Base-by-base conservation (phyloP, 805 yeast species). In the Starmerella floris region DNA sequence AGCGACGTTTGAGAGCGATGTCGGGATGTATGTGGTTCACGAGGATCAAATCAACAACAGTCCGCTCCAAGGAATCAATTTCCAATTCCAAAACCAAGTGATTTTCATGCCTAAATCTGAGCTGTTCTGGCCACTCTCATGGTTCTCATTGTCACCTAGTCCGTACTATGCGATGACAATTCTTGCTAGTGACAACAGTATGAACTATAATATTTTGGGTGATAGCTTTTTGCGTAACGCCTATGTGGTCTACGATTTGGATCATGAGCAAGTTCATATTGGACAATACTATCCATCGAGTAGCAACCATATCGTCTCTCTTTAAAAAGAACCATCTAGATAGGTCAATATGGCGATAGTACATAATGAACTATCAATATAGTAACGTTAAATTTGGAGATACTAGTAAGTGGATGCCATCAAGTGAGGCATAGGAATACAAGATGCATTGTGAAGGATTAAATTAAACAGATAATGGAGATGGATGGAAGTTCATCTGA, bases 201-300 rank as follows among this genome's bases (percentile, higher is more conserved):
- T 55, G 49, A 60, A 57, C 62, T 46, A 49, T 43, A 67, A 32
- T 35, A 62, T 73, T 39, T 61, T 77, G 23, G 83, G 83, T 16
- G 79, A 74, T 51, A 68, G 67, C 44, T 68, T 77, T 50, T 59
- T 77, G 45, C 63, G 77, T 43, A 65, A 66, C 38, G 74, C 75
- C 2, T 77, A 77, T 53, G 64, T 71, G 17, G 76, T 75, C 16
- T 74, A 68, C 55, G 78, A 77, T 55, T 61, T 76, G 40, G 81
- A 73, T 16, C 66, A 63, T 42, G 57, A 57, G 28, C 64, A 69
- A 51, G 63, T 76, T 21, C 71, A 76, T 2, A 49, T 77, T 36
- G 79, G 57, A 13, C 56, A 50, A 31, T 49, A 42, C 33, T 40
- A 23, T 23, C 45, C 50, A 3, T 41, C 54, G 4, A 23, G 25